Conservation (phyloP, 1,284 basidiomycete species). For the Ceratobasidium sp. region DNA sequence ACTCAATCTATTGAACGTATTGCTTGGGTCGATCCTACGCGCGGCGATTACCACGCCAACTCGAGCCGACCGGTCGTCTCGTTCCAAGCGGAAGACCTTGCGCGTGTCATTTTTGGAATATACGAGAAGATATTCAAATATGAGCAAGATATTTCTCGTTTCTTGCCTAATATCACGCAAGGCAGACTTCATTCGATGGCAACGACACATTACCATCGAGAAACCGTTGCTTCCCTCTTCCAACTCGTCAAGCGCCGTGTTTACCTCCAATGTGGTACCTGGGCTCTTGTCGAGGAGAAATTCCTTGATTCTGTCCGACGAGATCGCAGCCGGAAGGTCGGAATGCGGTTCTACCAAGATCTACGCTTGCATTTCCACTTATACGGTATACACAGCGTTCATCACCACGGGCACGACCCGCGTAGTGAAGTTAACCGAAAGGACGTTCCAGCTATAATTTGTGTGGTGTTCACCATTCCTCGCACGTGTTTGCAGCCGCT, state of each 20-base stretch:
- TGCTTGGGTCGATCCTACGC: conserved; percentile 20
- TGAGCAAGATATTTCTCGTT: not conserved
- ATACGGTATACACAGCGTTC: not conserved
- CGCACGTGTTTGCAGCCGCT: not conserved
- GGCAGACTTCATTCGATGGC: not conserved
- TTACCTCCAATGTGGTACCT: not conserved
- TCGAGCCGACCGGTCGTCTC: not conserved
- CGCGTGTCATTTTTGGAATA: not conserved
- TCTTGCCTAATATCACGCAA: not conserved
- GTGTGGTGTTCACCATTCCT: conserved; percentile 8
- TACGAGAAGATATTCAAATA: conserved; percentile 55
- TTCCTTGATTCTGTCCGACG: not conserved
- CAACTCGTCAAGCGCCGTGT: not conserved
- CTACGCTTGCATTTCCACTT: not conserved
- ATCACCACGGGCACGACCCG: not conserved
- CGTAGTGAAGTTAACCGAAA: too few relatives aligned
- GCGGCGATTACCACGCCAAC: conserved; percentile 6
- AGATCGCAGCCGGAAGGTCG: not conserved
- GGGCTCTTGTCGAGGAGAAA: not conserved
- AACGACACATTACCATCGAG: conserved; percentile 7
- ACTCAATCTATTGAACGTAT: conserved; percentile 24
- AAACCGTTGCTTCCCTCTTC: not conserved
- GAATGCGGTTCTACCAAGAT: not conserved
- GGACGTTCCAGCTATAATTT: not conserved
- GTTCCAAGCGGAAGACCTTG: conserved; percentile 6